phyloP scores from a whole-genome alignment of 208 protist species.

The Leishmania amazonensis region DNA sequence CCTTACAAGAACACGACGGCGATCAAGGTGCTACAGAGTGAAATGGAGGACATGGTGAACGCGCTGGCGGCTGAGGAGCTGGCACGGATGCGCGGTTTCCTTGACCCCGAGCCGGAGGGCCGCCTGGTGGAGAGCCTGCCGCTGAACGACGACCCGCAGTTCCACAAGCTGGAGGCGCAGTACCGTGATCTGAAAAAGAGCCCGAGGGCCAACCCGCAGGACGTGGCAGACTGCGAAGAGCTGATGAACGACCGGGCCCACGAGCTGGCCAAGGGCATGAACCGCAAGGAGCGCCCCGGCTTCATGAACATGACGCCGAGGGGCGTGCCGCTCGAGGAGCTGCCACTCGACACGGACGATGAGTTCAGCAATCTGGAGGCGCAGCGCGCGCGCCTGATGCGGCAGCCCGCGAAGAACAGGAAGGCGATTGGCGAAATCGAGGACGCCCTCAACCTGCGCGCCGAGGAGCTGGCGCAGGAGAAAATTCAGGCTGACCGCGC shows the following conservation, averaged over 20 bases:
- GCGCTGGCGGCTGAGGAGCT: conserved; percentile 65
- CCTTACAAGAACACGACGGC: conserved; percentile 43
- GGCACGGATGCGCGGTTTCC: conserved; percentile 56
- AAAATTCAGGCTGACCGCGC: conserved; percentile 66
- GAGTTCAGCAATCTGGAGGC: conserved; percentile 73
- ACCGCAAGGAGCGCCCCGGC: conserved; percentile 57
- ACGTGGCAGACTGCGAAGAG: conserved; percentile 69
- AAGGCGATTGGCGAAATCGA: conserved; percentile 57
- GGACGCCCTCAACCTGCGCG: conserved; percentile 63
- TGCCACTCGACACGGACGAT: conserved; percentile 71
- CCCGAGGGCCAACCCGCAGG: conserved; percentile 50
- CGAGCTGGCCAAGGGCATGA: conserved; percentile 72
- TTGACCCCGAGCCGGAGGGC: conserved; percentile 74
- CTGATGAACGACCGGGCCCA: conserved; percentile 79
- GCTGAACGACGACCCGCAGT: conserved; percentile 64
- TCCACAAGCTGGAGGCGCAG: conserved; percentile 53
- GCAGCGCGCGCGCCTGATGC: conserved; percentile 61
- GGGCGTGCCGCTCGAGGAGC: conserved; percentile 58
- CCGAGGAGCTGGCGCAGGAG: conserved; percentile 72
- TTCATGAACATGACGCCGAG: conserved; percentile 53
- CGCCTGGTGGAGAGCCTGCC: conserved; percentile 58
- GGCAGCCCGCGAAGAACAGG: conserved; percentile 61
- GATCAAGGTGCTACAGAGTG: conserved; percentile 53
- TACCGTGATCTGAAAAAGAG: conserved; percentile 67
- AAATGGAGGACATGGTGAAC: conserved; percentile 54